phyloP scores from a whole-genome alignment of 441 rosid species.

The Bruguiera hainesii region DNA sequence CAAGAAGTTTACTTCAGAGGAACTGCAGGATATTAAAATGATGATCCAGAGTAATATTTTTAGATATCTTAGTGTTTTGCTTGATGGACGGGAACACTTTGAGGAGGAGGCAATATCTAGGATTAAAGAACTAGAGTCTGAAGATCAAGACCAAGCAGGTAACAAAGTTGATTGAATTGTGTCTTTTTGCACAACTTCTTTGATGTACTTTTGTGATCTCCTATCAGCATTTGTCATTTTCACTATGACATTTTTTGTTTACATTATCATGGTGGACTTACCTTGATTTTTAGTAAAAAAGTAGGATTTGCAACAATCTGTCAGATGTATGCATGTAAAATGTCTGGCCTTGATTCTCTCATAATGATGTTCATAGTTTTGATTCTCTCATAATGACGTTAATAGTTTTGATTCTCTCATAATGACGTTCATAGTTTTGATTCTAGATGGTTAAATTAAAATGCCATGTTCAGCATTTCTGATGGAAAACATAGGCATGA shows the following conservation, averaged over 20 bases:
- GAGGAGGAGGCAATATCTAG: conserved; percentile 83
- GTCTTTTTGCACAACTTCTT: not conserved
- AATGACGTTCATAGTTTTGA: too few species aligned
- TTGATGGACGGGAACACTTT: conserved; percentile 98
- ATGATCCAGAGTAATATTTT: conserved; percentile 99
- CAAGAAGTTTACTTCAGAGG: conserved; percentile 73
- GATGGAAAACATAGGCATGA: too few species aligned
- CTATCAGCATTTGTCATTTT: not conserved
- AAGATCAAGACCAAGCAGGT: conserved; percentile 58
- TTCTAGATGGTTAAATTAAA: too few species aligned
- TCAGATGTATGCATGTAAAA: too few species aligned
- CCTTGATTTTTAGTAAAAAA: too few species aligned
- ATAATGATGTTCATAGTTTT: too few species aligned
- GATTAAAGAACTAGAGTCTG: conserved; percentile 34
- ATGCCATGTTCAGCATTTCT: too few species aligned
- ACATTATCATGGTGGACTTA: not conserved
- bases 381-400: too few species aligned
- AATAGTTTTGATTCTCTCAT: too few species aligned
- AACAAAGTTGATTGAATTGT: conserved; percentile 5
- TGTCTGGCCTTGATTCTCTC: too few species aligned
- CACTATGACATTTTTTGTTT: not conserved
- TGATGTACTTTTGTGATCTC: not conserved
- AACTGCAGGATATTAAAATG: conserved; percentile 86
- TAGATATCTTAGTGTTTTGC: conserved; percentile 89
- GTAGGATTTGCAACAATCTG: too few species aligned